Evolutionary conservation across 139 green algal genomes (phyloP), one percentile per base, ranked within the genome.

Genomic region (Volvox africanus): DNA sequence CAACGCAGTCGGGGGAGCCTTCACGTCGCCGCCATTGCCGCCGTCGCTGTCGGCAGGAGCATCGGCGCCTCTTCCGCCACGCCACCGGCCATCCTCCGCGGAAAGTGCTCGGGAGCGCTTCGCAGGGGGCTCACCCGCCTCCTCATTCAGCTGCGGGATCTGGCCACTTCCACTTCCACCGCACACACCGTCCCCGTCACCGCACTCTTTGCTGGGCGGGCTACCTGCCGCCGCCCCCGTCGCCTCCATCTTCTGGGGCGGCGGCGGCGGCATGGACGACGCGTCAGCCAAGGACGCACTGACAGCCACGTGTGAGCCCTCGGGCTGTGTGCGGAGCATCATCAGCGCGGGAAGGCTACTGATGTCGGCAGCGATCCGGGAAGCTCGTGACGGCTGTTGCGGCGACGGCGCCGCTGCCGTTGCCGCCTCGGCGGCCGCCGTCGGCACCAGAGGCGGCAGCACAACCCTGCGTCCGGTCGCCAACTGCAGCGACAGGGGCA

Each of bases 341-440:
- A 90, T 90, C 16, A 90, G 71, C 0, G 69, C 86, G 26, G 86
- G 86, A 32, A 90, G 86, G 44, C 73, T 21, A 55, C 71, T 67
- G 85, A n/a, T 36, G 28, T 61, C 69, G 11, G 32, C 36, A 33
- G 35, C 67, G 61, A 22, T 61, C 44, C 44, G 5, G 44, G 44
- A 55, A 55, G 9, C 44, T 55, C 44, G 44, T n/a, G n/a, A n/a
- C 44, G 44, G 44, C 5, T 55, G 44, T 55, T 5, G 44, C 9
- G 44, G 62, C 2, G 16, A 1, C 12, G 5, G 62, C 61, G 61
- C 61, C 19, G 61, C 14, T 62, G 61, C 19, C 32, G 61, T n/a
- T 55, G 44, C 44, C 5, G 44, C 44, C 44, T 55, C 44, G 44
- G 44, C 44, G 44, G 44, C 44, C n/a, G 61, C 18, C n/a, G 69